Base-by-base conservation (phyloP, 208 protist genomes). In the Trypanosomatidae sp. region DNA sequence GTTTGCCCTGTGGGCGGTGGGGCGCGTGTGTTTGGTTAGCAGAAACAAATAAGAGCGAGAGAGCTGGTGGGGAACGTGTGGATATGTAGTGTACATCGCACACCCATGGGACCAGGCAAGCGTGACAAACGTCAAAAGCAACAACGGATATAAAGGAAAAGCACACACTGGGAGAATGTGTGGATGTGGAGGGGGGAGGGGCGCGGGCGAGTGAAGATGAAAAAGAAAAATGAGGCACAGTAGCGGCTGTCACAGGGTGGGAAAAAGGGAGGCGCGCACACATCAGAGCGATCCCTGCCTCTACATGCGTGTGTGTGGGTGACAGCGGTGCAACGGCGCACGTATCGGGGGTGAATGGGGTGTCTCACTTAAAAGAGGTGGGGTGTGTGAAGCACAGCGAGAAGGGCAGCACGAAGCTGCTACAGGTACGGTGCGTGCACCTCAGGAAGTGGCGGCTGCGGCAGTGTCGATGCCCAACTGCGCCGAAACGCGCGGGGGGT, bases 121-220 rank as follows among this genome's bases (percentile, higher is more conserved):
- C 22, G n/a, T 25, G 7, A 28, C 33, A 53, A 68, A 1, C 2
- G 22, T 36, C 15, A 59, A 28, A 75, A 49, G 28, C 33, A 60
- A 55, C 60, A 36, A 44, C 17, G n/a, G 39, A 17, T 69, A 69
- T 6, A 65, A 56, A 55, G 13, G 60, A 64, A 56, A 74, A 65
- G 3, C 25, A 19, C 22, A 12, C 4, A 39, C 15, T 3, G 7
- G 50, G 33, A 60, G 67, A 13, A 62, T 43, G 50, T 55, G 36
- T 39, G 3, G 36, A 50, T 50, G 46, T 62, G 6, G 19, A 43
- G 19, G 22, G 59, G 60, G 36, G 47, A 2, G 56, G 56, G 33
- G 22, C 1, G 50, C 46, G 9, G 15, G 50, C 50, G 17, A 72
- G 13, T 10, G 36, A 62, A 74, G 52, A 62, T 15, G 71, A 56